Conservation (phyloP, 768 basidiomycete species). For the Pilatotrama ljubarskyi region DNA sequence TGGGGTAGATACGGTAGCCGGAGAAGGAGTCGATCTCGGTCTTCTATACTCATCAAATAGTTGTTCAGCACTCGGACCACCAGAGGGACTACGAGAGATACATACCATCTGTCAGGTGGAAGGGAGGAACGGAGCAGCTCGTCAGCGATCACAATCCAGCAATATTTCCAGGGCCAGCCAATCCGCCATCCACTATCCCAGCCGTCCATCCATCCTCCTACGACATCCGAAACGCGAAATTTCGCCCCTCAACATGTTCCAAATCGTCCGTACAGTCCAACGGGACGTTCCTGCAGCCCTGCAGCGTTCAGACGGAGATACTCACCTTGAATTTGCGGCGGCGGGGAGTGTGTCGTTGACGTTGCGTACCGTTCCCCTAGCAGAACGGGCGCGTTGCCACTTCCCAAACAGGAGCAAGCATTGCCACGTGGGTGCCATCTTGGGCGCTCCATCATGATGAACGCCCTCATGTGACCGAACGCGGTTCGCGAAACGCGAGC, state of each 20-base stretch:
- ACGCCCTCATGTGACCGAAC: constrained; percentile 25
- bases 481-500: constrained; percentile 23
- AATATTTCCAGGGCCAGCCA: not conserved
- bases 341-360: constrained; percentile 16
- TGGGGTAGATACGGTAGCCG: constrained; percentile 96
- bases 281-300: not conserved
- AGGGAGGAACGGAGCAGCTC: not conserved
- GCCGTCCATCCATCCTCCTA: constrained; percentile 12
- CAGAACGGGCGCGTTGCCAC: constrained; percentile 14
- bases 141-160: not conserved
- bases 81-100: not conserved
- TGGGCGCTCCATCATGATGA: not conserved
- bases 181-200: constrained; percentile 6
- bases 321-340: constrained; percentile 23
- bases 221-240: not conserved
- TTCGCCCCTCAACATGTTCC: not conserved
- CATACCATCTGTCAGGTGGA: constrained; percentile 15
- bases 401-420: constrained; percentile 8
- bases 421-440: not conserved
- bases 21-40: constrained; percentile 99
- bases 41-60: constrained; percentile 56
- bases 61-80: not conserved
- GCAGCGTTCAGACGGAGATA: constrained; percentile 2
- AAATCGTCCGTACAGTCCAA: not conserved
- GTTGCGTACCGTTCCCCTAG: constrained; percentile 10